Evolutionary conservation across 2,329 filamentous ascomycete species (phyloP).

Genomic region (Fusarium lateritium): DNA sequence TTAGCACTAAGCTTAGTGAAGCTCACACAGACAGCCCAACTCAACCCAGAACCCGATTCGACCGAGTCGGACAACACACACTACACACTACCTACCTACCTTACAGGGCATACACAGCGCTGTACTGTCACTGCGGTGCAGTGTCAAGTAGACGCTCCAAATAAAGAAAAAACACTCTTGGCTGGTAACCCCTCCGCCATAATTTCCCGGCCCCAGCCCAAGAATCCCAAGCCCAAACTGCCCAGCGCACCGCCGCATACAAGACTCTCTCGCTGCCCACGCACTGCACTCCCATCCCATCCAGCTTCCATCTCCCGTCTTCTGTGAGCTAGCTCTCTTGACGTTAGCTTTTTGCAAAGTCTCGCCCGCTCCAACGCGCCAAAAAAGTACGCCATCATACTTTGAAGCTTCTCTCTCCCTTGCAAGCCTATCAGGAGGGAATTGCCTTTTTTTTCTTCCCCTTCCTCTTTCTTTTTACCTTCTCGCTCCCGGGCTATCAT

Average conservation of each 20-base stretch:
- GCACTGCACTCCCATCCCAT: conserved; percentile 6
- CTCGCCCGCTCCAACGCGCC: conserved; percentile 39
- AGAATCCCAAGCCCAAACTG: conserved; percentile 38
- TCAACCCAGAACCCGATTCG: neutral
- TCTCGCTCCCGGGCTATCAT: conserved; percentile 24
- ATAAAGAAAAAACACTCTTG: conserved; percentile 48
- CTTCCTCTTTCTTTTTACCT: conserved; percentile 37
- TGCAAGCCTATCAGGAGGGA: conserved; percentile 34
- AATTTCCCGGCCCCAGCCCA: conserved; percentile 49
- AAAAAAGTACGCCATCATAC: conserved; percentile 41
- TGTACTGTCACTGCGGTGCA: conserved; percentile 20
- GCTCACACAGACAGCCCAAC: conserved; percentile 31
- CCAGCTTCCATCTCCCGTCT: conserved; percentile 26
- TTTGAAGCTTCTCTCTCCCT: conserved; percentile 36
- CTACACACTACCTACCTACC: conserved; percentile 1
- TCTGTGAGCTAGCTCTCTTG: conserved; percentile 42
- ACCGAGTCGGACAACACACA: conserved; percentile 26
- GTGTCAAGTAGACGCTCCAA: conserved; percentile 41
- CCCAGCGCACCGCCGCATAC: conserved; percentile 37
- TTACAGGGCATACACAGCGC: neutral
- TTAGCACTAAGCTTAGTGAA: conserved; percentile 34
- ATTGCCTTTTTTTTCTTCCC: conserved; percentile 43
- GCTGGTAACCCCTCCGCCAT: conserved; percentile 45
- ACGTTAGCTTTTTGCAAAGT: conserved; percentile 40
- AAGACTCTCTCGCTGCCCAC: conserved; percentile 41